Percentiles rank a stretch among this genome's conserved stretches.
phyloP scores from a whole-genome alignment of 371 early-diverging fungal genomes.

The Zychaea mexicana region DNA sequence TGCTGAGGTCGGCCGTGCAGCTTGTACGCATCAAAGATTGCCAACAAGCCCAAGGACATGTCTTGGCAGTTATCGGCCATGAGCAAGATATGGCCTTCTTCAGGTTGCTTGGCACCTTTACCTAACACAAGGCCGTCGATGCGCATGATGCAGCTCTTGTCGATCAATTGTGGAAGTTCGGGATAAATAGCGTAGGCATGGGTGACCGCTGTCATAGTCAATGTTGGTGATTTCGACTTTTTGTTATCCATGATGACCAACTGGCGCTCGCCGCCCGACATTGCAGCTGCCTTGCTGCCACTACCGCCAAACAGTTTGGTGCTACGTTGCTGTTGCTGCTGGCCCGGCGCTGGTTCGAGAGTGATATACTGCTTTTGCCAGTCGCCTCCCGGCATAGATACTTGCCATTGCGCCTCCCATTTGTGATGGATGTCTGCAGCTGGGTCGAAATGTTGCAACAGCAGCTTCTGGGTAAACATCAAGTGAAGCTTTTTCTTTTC shows the following conservation, averaged over 20 bases:
- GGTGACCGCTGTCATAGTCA: slow-evolving; percentile 52
- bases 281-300: slow-evolving; percentile 15
- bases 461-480: slow-evolving; percentile 65
- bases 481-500: slow-evolving; percentile 75
- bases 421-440: slow-evolving; percentile 32
- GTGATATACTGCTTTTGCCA: slow-evolving; percentile 68
- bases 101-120: slow-evolving; percentile 9
- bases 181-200: slow-evolving; percentile 80
- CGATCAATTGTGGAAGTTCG: slow-evolving; percentile 47
- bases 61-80: slow-evolving; percentile 46
- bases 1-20: slow-evolving; percentile 48
- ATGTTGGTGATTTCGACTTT: slow-evolving; percentile 54
- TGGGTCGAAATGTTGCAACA: slow-evolving; percentile 40
- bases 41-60: slow-evolving; percentile 39
- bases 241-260: slow-evolving; percentile 54
- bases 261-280: slow-evolving; percentile 11
- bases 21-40: slow-evolving; percentile 49
- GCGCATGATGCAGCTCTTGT: slow-evolving; percentile 46
- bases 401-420: slow-evolving; percentile 48
- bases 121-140: slow-evolving; percentile 38
- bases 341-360: slow-evolving; percentile 12
- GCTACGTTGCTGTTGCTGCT: slow-evolving; percentile 48
- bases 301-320: slow-evolving; percentile 35
- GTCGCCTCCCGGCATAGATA: slow-evolving; percentile 55
- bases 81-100: slow-evolving; percentile 35